phyloP scores from a whole-genome alignment of 2,329 filamentous ascomycete species.

The Arthroderma sp. region DNA sequence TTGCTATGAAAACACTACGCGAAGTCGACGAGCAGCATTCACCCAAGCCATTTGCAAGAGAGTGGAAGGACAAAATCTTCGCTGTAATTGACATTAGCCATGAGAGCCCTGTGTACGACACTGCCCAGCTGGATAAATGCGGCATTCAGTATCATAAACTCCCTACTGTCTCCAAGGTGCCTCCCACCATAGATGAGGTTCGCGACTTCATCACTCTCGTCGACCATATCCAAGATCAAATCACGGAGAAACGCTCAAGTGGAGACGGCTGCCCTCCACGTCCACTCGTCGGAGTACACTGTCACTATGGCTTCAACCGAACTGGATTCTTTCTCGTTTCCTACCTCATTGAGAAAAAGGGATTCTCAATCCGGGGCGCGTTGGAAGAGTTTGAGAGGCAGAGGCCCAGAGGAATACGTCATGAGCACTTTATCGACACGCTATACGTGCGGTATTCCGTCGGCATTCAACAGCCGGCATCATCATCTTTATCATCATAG shows the following conservation, averaged over 20 bases:
- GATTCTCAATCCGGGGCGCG: constrained; percentile 59
- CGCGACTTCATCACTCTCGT: constrained; percentile 46
- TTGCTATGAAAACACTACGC: constrained; percentile 83
- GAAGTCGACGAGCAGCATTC: constrained; percentile 77
- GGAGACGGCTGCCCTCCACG: constrained; percentile 26
- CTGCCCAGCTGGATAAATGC: constrained; percentile 51
- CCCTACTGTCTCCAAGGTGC: constrained; percentile 82
- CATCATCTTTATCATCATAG: too few species aligned
- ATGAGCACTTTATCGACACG: constrained; percentile 77
- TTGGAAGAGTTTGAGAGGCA: constrained; percentile 62
- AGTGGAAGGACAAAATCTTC: constrained; percentile 54
- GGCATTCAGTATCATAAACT: constrained; percentile 71
- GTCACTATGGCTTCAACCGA: constrained; percentile 90
- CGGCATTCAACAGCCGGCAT: constrained; percentile 25
- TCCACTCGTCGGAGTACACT: constrained; percentile 68
- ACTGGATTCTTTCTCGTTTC: constrained; percentile 84
- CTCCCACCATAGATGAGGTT: constrained; percentile 53
- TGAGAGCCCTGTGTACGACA: constrained; percentile 80
- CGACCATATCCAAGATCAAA: constrained; percentile 45
- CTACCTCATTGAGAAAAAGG: constrained; percentile 74
- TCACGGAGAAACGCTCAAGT: constrained; percentile 34
- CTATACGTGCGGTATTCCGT: constrained; percentile 64
- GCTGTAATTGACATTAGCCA: constrained; percentile 85
- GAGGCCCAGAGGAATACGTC: constrained; percentile 71
- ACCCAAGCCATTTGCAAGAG: constrained; percentile 55